Evolutionary conservation across 169 alveolate species (phyloP).

Genomic region (Neospora caninum): DNA sequence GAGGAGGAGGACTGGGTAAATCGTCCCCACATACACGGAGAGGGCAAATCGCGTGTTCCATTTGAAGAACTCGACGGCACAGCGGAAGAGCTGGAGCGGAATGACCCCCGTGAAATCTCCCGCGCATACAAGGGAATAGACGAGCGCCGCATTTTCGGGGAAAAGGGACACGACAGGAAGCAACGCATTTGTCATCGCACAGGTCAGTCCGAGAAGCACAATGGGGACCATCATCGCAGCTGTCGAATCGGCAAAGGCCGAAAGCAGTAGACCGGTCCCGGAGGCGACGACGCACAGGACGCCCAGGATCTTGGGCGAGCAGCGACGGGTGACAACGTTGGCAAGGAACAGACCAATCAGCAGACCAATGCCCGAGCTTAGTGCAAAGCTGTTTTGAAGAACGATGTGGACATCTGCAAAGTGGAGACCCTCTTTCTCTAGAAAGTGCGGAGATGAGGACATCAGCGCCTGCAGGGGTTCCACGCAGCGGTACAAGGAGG

Average conservation of each 20-base stretch:
- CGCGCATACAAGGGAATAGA: constrained; percentile 1
- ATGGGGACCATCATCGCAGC: neutral
- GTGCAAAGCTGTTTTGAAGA: neutral
- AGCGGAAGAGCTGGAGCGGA: constrained; percentile 5
- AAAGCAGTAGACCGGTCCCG: neutral
- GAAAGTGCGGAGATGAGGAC: neutral
- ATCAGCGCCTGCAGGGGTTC: constrained; percentile 33
- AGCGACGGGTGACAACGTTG: neutral
- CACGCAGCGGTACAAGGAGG: constrained; percentile 4
- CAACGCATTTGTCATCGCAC: constrained; percentile 26
- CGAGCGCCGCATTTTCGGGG: neutral
- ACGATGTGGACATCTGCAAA: neutral
- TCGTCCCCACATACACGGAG: neutral
- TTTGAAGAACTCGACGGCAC: neutral
- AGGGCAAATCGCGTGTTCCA: neutral
- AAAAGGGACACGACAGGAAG: constrained; percentile 1
- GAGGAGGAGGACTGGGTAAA: neutral
- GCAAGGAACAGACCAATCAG: constrained; percentile 7
- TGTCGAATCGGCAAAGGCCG: constrained; percentile 17
- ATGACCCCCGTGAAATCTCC: neutral
- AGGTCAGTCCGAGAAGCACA: neutral
- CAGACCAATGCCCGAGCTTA: constrained; percentile 1
- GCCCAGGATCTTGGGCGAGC: constrained; percentile 25
- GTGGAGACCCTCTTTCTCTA: neutral
- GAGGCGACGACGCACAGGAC: constrained; percentile 15